Evolutionary conservation across 108 stramenopile genomes (phyloP).

Genomic region (Mediolabrus comicus): DNA sequence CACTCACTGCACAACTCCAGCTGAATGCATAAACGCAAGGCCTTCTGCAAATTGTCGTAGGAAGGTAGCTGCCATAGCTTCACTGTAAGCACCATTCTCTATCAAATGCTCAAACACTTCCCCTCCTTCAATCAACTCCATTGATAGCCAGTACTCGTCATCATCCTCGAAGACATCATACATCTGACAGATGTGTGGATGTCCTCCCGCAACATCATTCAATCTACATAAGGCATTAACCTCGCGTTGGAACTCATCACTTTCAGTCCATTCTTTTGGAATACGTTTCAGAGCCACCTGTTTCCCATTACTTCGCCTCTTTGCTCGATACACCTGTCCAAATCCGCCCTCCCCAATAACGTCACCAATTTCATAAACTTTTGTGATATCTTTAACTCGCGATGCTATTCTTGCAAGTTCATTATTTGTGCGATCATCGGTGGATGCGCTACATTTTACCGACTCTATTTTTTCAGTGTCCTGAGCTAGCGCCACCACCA

Average conservation of each 20-base stretch:
- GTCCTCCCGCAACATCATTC: slow-evolving; percentile 8
- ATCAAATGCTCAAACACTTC: slow-evolving; percentile 34
- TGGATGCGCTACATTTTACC: not conserved
- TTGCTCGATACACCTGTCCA: slow-evolving; percentile 14
- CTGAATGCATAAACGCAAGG: slow-evolving; percentile 23
- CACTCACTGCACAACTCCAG: not conserved
- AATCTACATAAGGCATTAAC: not conserved
- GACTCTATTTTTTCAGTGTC: not conserved
- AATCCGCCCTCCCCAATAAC: slow-evolving; percentile 5
- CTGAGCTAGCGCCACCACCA: not conserved
- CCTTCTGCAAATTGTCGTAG: slow-evolving; percentile 9
- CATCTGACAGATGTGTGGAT: slow-evolving; percentile 13
- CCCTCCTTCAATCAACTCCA: slow-evolving; percentile 32
- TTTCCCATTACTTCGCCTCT: not conserved
- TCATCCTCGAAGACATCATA: slow-evolving; percentile 8
- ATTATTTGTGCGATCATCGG: not conserved
- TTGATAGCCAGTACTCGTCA: slow-evolving; percentile 8
- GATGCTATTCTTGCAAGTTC: not conserved
- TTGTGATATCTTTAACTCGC: not conserved
- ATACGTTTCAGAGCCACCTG: slow-evolving; percentile 14
- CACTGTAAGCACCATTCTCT: slow-evolving; percentile 16
- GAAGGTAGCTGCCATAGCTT: slow-evolving; percentile 12
- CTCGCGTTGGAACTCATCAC: slow-evolving; percentile 17
- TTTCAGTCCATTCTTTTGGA: slow-evolving; percentile 1
- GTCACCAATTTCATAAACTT: not conserved